Base-by-base conservation (phyloP, 352 stramenopile genomes). In the Phytophthora macrochlamydospora region DNA sequence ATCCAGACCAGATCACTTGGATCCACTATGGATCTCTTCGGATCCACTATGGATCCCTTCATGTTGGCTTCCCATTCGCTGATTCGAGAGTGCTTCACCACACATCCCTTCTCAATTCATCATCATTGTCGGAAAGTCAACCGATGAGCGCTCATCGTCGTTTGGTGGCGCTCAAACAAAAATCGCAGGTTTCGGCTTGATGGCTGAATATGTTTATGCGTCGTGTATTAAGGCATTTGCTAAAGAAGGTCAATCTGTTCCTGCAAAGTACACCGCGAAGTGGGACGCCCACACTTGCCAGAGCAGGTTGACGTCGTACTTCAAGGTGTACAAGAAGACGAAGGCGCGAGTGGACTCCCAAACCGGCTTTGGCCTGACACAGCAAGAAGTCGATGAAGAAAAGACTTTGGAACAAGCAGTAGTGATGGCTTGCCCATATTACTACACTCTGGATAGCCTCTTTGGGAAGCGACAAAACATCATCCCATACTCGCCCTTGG, bases 391-490 rank as follows among this genome's bases (percentile, higher is more conserved):
- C 38, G 32, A 37, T 18, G 55, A 54, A 40, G 55, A 32, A 4
- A 62, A 55, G 45, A 54, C 5, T 8, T 37, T 62, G 0, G 32
- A 54, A 18, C 18, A 62, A 6, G 33, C 29, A 49, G 33, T 62
- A 2, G 32, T 55, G 13, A 33, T 55, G n/a, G 55, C 44, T 3
- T 50, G 55, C 12, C 44, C 55, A 30, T 55, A 37, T 29, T 55
- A 40, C n/a, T 55, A 60, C 3, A n/a, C 7, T 2, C 1, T 53
- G 4, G 55, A 62, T 40, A 0, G 40, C 2, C 33, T 31, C 14
- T 62, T 62, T 62, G 55, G 33, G 0, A 14, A 55, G 14, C 13
- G 54, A 1, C 54, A 61, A 45, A 61, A 61, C 18, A 13, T 61
- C 0, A n/a, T 35, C 1, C 55, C 55, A 2, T 46, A 44, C 53